Base-by-base conservation (phyloP, 805 yeast genomes). In the Schizosaccharomyces octosporus region DNA sequence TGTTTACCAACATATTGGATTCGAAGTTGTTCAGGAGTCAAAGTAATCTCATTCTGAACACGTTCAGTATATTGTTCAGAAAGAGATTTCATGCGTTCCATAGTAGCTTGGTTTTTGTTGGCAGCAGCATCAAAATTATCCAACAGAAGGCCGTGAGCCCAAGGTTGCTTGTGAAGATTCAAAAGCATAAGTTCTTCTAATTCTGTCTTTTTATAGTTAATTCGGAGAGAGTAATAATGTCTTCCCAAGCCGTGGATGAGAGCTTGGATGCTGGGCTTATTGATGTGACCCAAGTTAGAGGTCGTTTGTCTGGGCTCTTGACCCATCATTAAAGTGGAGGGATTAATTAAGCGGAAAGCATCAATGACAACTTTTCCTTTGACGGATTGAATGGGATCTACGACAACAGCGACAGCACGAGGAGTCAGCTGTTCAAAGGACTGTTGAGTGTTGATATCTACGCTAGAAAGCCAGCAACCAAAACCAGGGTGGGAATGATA, bases 401-500 rank as follows among this genome's bases (percentile, higher is more conserved):
- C 84, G 51, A 93, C 99, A 41, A 93, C 99, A 1, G 99, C 98
- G 48, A 93, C 98, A 0, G 98, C 95, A 67, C 98, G 79, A 65
- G 83, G 84, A 72, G 90, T 90, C 72, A 93, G 81, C 72, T 88
- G 97, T 71, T 93, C 99, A 70, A 93, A 93, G 43, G 96, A 87
- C 71, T 90, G 96, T 71, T 93, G 99, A 2, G 99, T 93, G 72
- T 88, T 87, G 64, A 93, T 95, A 79, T 93, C 99, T 36, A 93
- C 97, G 36, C 89, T 82, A 13, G 97, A 89, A 67, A 93, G 78
- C 99, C 99, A 93, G 76, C 99, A 93, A n/a, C 98, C 98, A 71
- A 90, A 93, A 19, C 98, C 98, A 4, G 98, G 98, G 74, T 93
- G 98, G 15, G 97, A 89, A 71, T 93, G 99, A 75, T 93, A 93